Conservation (phyloP, 2,329 filamentous ascomycete genomes). For the Colletotrichum cereale region DNA sequence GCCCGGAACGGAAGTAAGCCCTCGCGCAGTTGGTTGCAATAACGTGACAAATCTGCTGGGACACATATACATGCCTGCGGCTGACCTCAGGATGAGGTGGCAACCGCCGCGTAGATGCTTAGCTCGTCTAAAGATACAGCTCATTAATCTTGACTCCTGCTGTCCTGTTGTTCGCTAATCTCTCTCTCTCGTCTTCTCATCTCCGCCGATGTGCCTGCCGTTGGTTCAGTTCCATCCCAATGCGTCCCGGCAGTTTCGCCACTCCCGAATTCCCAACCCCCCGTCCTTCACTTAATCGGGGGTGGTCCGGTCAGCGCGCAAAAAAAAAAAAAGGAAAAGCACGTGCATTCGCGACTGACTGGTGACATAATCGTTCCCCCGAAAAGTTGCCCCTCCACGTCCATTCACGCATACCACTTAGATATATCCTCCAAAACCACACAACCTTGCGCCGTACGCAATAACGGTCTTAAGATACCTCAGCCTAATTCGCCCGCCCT, state of each 20-base stretch:
- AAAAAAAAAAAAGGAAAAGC: background rate
- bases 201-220: too few relatives aligned
- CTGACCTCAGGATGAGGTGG: background rate
- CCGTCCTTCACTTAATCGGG: background rate
- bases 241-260: background rate
- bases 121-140: constrained; percentile 16
- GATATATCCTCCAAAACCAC: background rate
- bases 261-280: background rate
- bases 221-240: background rate
- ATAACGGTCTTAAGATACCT: background rate
- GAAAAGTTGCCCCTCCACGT: constrained; percentile 34
- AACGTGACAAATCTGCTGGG: background rate
- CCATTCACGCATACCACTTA: constrained; percentile 9
- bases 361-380: constrained; percentile 40
- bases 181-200: background rate
- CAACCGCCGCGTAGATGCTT: constrained; percentile 18
- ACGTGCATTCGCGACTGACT: constrained; percentile 40
- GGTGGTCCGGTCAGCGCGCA: constrained; percentile 10
- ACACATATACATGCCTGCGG: background rate
- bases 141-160: constrained; percentile 13
- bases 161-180: background rate
- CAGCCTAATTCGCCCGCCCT: too few relatives aligned
- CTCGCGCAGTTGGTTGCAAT: background rate
- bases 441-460: background rate
- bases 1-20: background rate